Base-by-base conservation (phyloP, 176 grass and related monocot genomes). In the Ananas comosus region DNA sequence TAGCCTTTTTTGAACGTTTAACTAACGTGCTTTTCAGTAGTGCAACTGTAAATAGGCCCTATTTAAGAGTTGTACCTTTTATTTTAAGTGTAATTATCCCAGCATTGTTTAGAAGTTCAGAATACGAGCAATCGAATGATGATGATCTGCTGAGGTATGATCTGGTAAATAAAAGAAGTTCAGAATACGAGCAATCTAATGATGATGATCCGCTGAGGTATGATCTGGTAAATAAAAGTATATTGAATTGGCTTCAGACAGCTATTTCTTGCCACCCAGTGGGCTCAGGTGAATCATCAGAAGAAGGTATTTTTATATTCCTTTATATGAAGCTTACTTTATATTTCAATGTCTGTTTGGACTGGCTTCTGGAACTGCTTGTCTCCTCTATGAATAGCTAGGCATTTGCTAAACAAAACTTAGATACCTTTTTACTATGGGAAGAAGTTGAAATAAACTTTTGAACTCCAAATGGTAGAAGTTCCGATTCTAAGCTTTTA, bases 211-310 rank as follows among this genome's bases (percentile, higher is more conserved):
- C 29, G 11, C 29, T 8, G 2, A 79, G 25, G 25, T 27, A 66
- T 70, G 78, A 85, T 91, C 56, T 89, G 63, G 49, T 85, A 51
- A 63, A 75, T 53, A 64, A 80, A 85, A 82, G 23, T 87, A 81
- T 92, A 64, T 81, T 85, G 65, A 86, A 25, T 69, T 96, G 88
- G 92, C 81, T 92, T 81, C 69, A 96, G 51, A 79, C 72, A 78
- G 59, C 83, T 80, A 84, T 92, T 70, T 85, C 83, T 69, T 85
- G 74, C 74, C 72, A 84, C 21, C 77, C 85, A 65, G 71, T 78
- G 68, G 52, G 54, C 51, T 21, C 69, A 13, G 80, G 53, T 47
- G 22, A 80, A 72, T 65, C 78, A 57, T 65, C 24, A 53, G 65
- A 83, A 68, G 73, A 87, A 87, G 88, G 86, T 92, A 89, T 23